phyloP scores from a whole-genome alignment of 2,329 filamentous ascomycete species.

The Hypoxylon sp. region DNA sequence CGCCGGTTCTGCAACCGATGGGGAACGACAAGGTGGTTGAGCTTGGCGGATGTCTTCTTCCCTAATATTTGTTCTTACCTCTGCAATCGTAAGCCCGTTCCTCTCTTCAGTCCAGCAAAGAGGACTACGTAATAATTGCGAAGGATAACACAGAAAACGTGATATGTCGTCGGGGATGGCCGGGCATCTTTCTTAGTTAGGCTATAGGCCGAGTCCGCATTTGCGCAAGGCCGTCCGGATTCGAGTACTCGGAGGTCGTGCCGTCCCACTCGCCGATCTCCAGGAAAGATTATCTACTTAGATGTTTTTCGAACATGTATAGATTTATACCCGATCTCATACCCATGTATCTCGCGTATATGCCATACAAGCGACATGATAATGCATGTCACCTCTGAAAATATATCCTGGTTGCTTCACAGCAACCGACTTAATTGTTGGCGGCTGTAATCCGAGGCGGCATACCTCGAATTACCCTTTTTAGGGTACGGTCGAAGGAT shows the following conservation, averaged over 20 bases:
- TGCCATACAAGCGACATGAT: slow-evolving; percentile 5
- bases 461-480: slow-evolving; percentile 1
- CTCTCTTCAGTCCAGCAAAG: neutral
- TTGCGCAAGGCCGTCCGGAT: neutral
- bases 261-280: neutral
- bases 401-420: slow-evolving; percentile 13
- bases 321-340: slow-evolving; percentile 2
- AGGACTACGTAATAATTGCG: neutral
- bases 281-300: neutral
- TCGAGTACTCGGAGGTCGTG: neutral
- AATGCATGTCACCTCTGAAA: slow-evolving; percentile 11
- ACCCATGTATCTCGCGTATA: slow-evolving; percentile 1
- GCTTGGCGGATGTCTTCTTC: neutral
- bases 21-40: neutral
- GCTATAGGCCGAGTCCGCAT: slow-evolving; percentile 1
- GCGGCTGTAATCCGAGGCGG: slow-evolving; percentile 10
- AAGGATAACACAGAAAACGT: neutral
- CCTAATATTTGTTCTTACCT: neutral
- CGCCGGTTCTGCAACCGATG: neutral
- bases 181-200: neutral
- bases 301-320: neutral
- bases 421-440: slow-evolving; percentile 3
- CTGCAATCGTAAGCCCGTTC: neutral
- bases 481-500: slow-evolving; percentile 8
- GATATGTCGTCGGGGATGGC: neutral